phyloP scores from a whole-genome alignment of 164 flowering plant genomes.

The Cinnamomum chago region DNA sequence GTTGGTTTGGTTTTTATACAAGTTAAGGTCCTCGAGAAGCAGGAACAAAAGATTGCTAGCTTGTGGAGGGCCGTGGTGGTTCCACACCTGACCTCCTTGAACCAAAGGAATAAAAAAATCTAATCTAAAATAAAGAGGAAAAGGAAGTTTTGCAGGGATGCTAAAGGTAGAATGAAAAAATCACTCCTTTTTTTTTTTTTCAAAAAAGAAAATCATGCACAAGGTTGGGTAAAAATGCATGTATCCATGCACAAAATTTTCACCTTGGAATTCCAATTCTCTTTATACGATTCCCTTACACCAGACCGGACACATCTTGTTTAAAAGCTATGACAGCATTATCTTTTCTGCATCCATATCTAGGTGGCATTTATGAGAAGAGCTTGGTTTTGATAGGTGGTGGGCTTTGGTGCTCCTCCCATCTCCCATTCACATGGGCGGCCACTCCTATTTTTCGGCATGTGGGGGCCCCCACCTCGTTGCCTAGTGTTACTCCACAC shows the following conservation, averaged over 20 bases:
- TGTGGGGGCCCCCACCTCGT: background rate
- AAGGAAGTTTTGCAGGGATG: constrained; percentile 31
- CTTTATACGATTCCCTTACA: constrained; percentile 11
- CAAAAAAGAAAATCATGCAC: background rate
- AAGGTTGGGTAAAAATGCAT: constrained; percentile 2
- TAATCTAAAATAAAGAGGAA: constrained; percentile 26
- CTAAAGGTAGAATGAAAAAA: constrained; percentile 28
- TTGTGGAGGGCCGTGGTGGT: constrained; percentile 37
- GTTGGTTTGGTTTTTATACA: constrained; percentile 36
- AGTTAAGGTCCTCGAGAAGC: constrained; percentile 7
- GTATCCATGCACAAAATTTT: background rate
- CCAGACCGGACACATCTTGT: background rate
- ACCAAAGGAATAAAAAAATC: constrained; percentile 30
- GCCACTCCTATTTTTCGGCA: background rate
- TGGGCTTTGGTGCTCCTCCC: constrained; percentile 6
- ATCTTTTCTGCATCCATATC: background rate
- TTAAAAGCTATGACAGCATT: constrained; percentile 1
- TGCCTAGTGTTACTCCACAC: background rate
- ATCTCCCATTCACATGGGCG: background rate
- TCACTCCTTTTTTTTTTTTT: background rate
- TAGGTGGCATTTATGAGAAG: background rate
- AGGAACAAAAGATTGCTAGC: constrained; percentile 28
- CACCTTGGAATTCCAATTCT: constrained; percentile 6
- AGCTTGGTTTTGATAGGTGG: constrained; percentile 1
- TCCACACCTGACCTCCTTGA: constrained; percentile 35